Base-by-base conservation (phyloP, 148 eudicot genomes). In the Polygonum aviculare region DNA sequence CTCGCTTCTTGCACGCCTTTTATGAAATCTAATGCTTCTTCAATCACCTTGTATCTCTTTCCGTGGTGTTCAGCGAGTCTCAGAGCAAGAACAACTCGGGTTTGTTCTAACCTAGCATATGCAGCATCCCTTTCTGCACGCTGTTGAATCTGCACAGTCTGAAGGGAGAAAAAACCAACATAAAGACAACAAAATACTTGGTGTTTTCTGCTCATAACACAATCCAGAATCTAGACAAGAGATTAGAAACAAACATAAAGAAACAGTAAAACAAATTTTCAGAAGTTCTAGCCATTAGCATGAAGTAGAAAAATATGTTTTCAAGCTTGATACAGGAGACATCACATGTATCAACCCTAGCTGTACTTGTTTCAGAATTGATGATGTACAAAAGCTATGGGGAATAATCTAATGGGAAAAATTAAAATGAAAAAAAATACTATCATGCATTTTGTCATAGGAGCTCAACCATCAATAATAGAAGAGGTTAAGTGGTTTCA, bases 71-170 rank as follows among this genome's bases (percentile, higher is more conserved):
- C 98, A 11, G 94, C 91, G 82, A 96, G 80, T 77, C 94, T 87
- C 78, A 87, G 76, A 48, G 99, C 91, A 70, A 96, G 93, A 65
- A 93, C 82, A 22, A 93, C 81, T 15, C 94, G 89, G 83, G 97
- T 91, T 81, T 96, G 97, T 77, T 96, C 97, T 78, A 96, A 74
- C 57, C 93, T 91, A 72, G 97, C 99, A 80, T 91, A 82, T 5
- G 99, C 98, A 60, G 90, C 90, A 81, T 96, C 98, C 76, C 94
- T 93, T 81, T 96, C 98, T 75, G 89, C 93, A 69, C 86, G 89
- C 80, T 96, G 99, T 78, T 96, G 99, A 52, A 82, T 81, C 76
- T 93, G 93, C 39, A 89, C 84, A 19, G 94, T 89, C 99, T 93
- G 89, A 45, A 76, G 77, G 15, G 73, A 75, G 62, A 36, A 71